Evolutionary conservation across 177 flowering plant species (phyloP).

Genomic region (Vitis hybrid): DNA sequence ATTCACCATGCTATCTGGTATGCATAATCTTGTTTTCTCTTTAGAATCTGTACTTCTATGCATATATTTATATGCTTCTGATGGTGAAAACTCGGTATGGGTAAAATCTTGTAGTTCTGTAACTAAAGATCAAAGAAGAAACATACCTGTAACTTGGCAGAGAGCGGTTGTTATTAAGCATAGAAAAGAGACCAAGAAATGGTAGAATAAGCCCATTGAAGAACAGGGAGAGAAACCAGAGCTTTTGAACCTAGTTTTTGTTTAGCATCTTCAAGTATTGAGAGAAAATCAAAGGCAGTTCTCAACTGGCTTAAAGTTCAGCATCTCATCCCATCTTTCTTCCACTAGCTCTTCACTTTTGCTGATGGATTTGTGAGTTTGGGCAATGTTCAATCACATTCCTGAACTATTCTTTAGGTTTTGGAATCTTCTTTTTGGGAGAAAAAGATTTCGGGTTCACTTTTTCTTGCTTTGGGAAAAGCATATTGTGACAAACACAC

Average conservation of each 20-base stretch:
- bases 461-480: conserved; percentile 22
- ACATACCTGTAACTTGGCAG: conserved; percentile 73
- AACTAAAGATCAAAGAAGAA: not conserved
- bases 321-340: conserved; percentile 9
- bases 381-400: conserved; percentile 25
- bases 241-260: conserved; percentile 12
- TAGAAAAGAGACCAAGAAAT: conserved; percentile 32
- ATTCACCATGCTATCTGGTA: too few relatives aligned
- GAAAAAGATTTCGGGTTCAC: conserved; percentile 7
- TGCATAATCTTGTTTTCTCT: too few relatives aligned
- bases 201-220: conserved; percentile 46
- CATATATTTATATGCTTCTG: too few relatives aligned
- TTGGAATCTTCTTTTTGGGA: conserved; percentile 49
- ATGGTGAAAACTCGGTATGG: too few relatives aligned
- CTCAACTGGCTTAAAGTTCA: conserved; percentile 10
- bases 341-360: conserved; percentile 25
- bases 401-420: conserved; percentile 4
- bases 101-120: not conserved
- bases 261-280: conserved; percentile 8
- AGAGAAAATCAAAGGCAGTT: not conserved
- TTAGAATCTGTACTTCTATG: too few relatives aligned
- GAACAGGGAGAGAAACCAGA: conserved; percentile 19
- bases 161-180: conserved; percentile 36
- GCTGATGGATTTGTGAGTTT: conserved; percentile 16
- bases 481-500: conserved; percentile 10